A percentile compares a stretch with the other conserved stretches of the same genome.
phyloP scores from a whole-genome alignment of 441 rosid species.

The Erodium texanum region DNA sequence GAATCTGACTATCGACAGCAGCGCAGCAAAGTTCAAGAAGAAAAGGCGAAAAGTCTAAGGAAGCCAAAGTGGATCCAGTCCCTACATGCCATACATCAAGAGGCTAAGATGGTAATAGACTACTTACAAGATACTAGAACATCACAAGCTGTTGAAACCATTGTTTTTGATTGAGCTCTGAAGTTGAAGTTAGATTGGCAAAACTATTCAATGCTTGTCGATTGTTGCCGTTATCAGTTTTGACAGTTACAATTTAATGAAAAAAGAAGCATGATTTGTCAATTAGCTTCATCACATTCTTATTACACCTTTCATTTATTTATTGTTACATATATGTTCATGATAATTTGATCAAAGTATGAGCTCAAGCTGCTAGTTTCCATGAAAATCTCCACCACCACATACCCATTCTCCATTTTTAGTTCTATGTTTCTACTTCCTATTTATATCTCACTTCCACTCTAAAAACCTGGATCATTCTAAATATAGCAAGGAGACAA shows the following conservation, averaged over 20 bases:
- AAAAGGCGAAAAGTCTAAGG: conserved; percentile 29
- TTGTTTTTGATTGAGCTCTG: neutral
- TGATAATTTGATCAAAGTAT: neutral
- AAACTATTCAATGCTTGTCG: neutral
- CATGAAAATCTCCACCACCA: conserved; percentile 2
- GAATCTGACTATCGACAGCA: conserved; percentile 74
- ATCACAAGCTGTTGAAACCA: neutral
- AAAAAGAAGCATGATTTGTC: neutral
- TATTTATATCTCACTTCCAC: neutral
- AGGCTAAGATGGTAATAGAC: conserved; percentile 34
- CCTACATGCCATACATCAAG: conserved; percentile 9
- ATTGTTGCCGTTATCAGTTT: neutral
- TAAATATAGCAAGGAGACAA: neutral
- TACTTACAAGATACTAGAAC: conserved; percentile 40
- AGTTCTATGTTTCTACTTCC: neutral
- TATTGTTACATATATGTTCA: neutral
- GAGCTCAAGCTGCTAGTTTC: neutral
- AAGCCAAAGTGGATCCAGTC: too few relatives aligned
- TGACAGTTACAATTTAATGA: neutral
- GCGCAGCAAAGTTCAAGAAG: conserved; percentile 75
- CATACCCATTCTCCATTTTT: neutral
- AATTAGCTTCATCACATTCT: neutral
- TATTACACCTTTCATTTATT: neutral
- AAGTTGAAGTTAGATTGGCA: neutral
- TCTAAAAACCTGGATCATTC: neutral